phyloP scores from a whole-genome alignment of 1,139 yeast species.

The Geotrichum europaeum region DNA sequence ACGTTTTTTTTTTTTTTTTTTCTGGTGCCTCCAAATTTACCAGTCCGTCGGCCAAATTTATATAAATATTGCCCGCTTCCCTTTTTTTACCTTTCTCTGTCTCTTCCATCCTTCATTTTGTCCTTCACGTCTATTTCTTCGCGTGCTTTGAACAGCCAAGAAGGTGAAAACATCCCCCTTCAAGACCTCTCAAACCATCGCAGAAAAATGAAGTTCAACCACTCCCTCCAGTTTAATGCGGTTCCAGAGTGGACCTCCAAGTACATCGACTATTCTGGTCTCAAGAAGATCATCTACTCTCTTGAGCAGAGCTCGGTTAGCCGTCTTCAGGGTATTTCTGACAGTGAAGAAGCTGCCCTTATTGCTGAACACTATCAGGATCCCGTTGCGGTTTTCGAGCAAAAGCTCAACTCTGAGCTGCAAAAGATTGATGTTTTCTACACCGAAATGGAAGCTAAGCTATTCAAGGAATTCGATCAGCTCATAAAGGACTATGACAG shows the following conservation, averaged over 20 bases:
- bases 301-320: conserved; percentile 37
- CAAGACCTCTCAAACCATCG: conserved; percentile 2
- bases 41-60: not conserved
- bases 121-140: not conserved
- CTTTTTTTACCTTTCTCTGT: not conserved
- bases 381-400: conserved; percentile 46
- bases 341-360: conserved; percentile 36
- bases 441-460: conserved; percentile 43
- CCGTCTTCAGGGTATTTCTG: conserved; percentile 25
- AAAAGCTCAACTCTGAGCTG: conserved; percentile 51
- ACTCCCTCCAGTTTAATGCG: conserved; percentile 68
- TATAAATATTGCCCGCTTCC: not conserved
- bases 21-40: not conserved
- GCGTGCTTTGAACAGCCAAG: conserved; percentile 4
- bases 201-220: conserved; percentile 61
- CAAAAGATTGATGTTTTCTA: conserved; percentile 54
- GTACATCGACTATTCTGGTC: conserved; percentile 58
- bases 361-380: conserved; percentile 36
- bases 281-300: conserved; percentile 53
- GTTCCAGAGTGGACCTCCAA: conserved; percentile 76
- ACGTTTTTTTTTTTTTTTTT: not conserved
- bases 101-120: not conserved
- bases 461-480: conserved; percentile 43
- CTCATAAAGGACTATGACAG: conserved; percentile 39
- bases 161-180: conserved; percentile 5